Evolutionary conservation across 1,284 basidiomycete species (phyloP).

Genomic region (Ganoderma lingzhi): DNA sequence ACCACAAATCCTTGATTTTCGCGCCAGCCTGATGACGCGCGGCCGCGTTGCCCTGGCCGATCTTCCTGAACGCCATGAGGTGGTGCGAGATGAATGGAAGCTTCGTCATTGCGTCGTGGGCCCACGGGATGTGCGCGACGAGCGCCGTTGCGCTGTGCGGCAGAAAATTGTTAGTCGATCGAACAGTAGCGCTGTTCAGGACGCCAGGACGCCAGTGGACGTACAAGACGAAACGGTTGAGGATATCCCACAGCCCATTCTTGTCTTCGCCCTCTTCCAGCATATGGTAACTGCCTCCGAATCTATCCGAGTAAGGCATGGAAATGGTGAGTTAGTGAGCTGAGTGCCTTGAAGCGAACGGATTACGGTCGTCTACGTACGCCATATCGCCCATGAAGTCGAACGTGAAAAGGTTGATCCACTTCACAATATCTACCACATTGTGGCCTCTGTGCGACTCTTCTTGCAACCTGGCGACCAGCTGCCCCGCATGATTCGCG

Average conservation of each 20-base stretch:
- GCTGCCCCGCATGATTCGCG: background rate
- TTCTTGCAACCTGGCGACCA: background rate
- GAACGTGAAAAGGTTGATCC: background rate
- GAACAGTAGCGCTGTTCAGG: background rate
- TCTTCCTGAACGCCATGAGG: background rate
- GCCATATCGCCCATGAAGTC: constrained; percentile 6
- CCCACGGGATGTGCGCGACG: background rate
- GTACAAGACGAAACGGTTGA: background rate
- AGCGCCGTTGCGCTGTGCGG: background rate
- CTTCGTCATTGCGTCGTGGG: background rate
- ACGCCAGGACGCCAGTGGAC: background rate
- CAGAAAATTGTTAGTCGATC: background rate
- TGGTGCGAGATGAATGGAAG: background rate
- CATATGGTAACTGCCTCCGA: background rate
- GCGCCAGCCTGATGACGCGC: background rate
- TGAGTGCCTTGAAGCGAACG: background rate
- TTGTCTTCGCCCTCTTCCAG: background rate
- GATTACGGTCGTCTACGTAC: background rate
- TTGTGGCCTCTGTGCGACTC: background rate
- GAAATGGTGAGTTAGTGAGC: background rate
- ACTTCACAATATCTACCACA: background rate
- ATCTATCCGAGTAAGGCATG: background rate
- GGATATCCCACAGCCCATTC: background rate
- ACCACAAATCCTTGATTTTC: constrained; percentile 1
- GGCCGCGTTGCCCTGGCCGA: background rate